phyloP scores from a whole-genome alignment of 495 filamentous ascomycete species.

The Hyaloscypha hepaticicola region DNA sequence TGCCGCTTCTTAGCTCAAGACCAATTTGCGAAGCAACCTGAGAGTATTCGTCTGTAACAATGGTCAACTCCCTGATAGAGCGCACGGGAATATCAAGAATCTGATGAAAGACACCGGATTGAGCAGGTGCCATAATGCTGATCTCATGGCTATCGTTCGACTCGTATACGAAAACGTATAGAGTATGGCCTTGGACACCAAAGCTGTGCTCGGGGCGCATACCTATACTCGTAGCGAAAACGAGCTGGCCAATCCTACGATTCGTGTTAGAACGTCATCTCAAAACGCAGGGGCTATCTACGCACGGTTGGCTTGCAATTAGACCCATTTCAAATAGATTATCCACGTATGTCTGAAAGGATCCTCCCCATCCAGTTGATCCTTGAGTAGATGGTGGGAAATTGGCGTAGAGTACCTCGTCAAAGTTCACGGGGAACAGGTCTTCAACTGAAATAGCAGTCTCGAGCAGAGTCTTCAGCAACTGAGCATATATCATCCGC shows the following conservation, averaged over 20 bases:
- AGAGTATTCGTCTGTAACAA: background rate
- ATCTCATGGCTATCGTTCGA: background rate
- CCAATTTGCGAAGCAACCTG: background rate
- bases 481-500: constrained; percentile 8
- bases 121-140: background rate
- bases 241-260: background rate
- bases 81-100: background rate
- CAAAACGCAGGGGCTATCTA: background rate
- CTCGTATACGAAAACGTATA: background rate
- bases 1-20: background rate
- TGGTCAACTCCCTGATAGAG: background rate
- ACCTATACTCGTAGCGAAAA: background rate
- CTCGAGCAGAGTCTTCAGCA: constrained; percentile 1
- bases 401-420: background rate
- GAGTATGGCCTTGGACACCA: background rate
- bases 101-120: background rate
- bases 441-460: background rate
- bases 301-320: background rate
- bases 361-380: background rate
- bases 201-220: background rate
- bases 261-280: background rate
- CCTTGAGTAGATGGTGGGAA: constrained; percentile 1
- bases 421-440: background rate
- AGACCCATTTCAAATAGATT: background rate
- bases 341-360: background rate